Evolutionary conservation across 2,329 filamentous ascomycete species (phyloP), one percentile per base, ranked within the genome.

Genomic region (Fusarium brachygibbosum): DNA sequence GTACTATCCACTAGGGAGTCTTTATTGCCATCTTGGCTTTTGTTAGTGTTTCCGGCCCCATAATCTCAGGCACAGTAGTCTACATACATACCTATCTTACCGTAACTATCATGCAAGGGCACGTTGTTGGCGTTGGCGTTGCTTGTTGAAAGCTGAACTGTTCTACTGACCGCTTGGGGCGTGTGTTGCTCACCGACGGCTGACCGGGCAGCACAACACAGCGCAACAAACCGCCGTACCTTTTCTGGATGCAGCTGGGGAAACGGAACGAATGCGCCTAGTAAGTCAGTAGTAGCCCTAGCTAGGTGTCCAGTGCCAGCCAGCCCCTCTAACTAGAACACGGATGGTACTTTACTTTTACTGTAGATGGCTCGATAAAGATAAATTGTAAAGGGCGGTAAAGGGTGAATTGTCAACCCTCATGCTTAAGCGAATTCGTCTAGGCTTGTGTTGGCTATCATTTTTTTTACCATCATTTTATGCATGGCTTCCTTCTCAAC

Each of bases 1-100:
- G 37, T 17, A 10, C 37, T 44, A 49, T 53, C 67, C 67, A 70
- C 67, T 68, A 29, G 49, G 42, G 46, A 35, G 32, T 21, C 42
- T 35, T 61, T 16, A n/a, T 46, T 51, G 48, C 49, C 56, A 62
- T 69, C 50, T 70, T 71, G 56, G 55, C 48, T 58, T 52, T 63
- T 51, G 31, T 60, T 37, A 65, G 35, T 41, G 19, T 40, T 38
- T 29, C 21, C 28, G 32, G 54, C 48, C 58, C 48, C 49, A 46
- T 72, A 58, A 53, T 59, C 66, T 63, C 70, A 73, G 70, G 71
- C 38, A 73, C n/a, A n/a, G n/a, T n/a, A n/a, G n/a, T n/a, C n/a
- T n/a, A n/a, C 70, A 66, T 49, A 49, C 35, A 66, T 49, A 49
- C 35, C 35, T 45, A n/a, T 19, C 42, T 31, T 45, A 31, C 42